Evolutionary conservation across 2,329 filamentous ascomycete genomes (phyloP).

Genomic region (Aspergillus neotritici): DNA sequence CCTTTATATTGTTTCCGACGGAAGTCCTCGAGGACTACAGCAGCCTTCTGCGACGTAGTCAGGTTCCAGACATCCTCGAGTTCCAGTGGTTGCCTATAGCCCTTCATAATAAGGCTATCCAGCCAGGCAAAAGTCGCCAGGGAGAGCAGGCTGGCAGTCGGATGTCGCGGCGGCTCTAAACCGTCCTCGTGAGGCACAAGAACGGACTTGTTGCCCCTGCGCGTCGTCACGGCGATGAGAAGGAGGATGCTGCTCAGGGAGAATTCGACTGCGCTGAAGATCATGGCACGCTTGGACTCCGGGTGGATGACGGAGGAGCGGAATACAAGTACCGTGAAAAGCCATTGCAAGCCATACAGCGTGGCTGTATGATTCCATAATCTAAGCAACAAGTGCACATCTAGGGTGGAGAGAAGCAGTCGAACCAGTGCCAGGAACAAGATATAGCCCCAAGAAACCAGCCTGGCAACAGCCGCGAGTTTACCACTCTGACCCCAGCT

Average conservation of each 20-base stretch:
- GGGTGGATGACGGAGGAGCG: conserved; percentile 80
- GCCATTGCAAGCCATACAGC: conserved; percentile 78
- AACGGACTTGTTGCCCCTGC: conserved; percentile 88
- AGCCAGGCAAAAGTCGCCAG: conserved; percentile 86
- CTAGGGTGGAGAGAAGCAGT: conserved; percentile 55
- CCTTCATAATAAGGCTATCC: conserved; percentile 79
- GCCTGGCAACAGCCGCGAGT: conserved; percentile 58
- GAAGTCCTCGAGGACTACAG: conserved; percentile 71
- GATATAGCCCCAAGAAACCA: conserved; percentile 76
- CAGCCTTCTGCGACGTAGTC: conserved; percentile 79
- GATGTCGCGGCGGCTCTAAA: conserved; percentile 80
- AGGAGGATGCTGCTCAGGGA: conserved; percentile 67
- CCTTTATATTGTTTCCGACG: conserved; percentile 78
- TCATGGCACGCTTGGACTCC: conserved; percentile 55
- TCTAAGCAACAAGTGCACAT: conserved; percentile 62
- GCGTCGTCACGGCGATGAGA: conserved; percentile 69
- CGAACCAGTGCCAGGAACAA: conserved; percentile 67
- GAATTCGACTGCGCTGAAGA: conserved; percentile 69
- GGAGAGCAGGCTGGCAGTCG: conserved; percentile 81
- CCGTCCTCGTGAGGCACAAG: conserved; percentile 83
- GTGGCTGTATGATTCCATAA: conserved; percentile 90
- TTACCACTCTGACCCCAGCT: conserved; percentile 55
- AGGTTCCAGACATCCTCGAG: conserved; percentile 89
- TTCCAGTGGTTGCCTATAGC: conserved; percentile 78
- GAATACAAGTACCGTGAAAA: conserved; percentile 69